Base-by-base conservation (phyloP, 345 rosid genomes). In the Odontarrhena argentea region DNA sequence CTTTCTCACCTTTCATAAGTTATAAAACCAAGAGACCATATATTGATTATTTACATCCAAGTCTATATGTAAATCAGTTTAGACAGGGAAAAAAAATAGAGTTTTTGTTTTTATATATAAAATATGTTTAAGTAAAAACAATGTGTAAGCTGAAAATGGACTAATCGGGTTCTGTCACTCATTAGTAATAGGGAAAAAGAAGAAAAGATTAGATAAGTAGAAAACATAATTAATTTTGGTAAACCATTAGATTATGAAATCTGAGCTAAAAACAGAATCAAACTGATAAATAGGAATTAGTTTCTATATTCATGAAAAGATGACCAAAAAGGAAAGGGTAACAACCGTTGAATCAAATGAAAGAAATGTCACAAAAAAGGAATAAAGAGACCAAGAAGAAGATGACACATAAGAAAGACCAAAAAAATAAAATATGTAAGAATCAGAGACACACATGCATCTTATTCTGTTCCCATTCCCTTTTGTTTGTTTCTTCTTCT, bases 381-480 rank as follows among this genome's bases (percentile, higher is more conserved):
- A 87, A 84, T 82, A 84, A 82, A 65, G 63, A 60, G 67, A 70
- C 74, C 60, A 61, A 36, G 41, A 40, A 82, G 85, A 82, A 84
- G 79, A 83, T 74, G 90, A 91, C 97, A 91, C 77, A 73, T 71
- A 71, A 70, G 77, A 83, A 84, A 86, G 94, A 88, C 95, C 82
- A 73, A 73, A 77, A 63, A 18, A 18, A 18, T 18, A 18, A 18
- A 18, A 18, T 18, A 18, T 47, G 78, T 59, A 28, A 56, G 63
- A 78, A 67, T 58, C 67, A 67, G 48, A 67, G 48, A 53, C 63
- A 58, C 70, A 73, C 65, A 67, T 64, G 76, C 65, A 64, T 70
- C 75, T 76, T 74, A 68, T 69, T 68, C 83, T 55, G 71, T 63
- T 62, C 69, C 77, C 76, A 70, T 73, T 80, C 64, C 50, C 74